Evolutionary conservation across 768 basidiomycete genomes (phyloP).

Genomic region (Leucogyrophana mollusca): DNA sequence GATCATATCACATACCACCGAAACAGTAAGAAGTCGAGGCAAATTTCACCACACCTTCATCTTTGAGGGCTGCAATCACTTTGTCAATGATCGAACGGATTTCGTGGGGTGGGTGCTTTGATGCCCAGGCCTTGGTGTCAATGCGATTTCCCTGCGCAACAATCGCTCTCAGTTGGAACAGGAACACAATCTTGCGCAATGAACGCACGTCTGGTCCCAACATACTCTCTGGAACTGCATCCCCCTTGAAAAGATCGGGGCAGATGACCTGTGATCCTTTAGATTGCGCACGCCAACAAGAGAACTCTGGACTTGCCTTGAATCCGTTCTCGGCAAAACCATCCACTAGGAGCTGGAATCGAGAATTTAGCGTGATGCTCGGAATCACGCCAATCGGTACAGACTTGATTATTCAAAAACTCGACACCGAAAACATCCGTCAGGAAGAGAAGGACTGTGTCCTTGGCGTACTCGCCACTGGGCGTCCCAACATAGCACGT

Average conservation of each 20-base stretch:
- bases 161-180: too few species aligned
- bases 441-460: conserved; percentile 41
- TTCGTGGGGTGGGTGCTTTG: conserved; percentile 34
- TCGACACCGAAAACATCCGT: conserved; percentile 36
- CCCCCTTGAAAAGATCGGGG: conserved; percentile 37
- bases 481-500: conserved; percentile 42
- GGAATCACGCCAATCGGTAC: conserved; percentile 7
- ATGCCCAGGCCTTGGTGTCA: conserved; percentile 43
- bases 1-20: conserved; percentile 41
- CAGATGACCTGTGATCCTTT: conserved; percentile 19
- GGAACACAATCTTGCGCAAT: not conserved
- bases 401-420: conserved; percentile 31
- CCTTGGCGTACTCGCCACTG: conserved; percentile 34
- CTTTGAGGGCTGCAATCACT: conserved; percentile 56
- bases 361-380: not conserved
- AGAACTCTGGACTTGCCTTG: conserved; percentile 17
- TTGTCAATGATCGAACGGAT: conserved; percentile 55
- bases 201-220: too few species aligned
- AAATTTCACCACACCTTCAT: conserved; percentile 54
- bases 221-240: conserved; percentile 25
- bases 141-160: conserved; percentile 10
- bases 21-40: conserved; percentile 70
- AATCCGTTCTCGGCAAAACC: conserved; percentile 40
- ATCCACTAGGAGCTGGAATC: conserved; percentile 29
- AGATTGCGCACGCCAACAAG: too few species aligned